Evolutionary conservation across 352 stramenopile genomes (phyloP), one percentile per base, ranked within the genome.

Genomic region (Globisporangium irregulare): DNA sequence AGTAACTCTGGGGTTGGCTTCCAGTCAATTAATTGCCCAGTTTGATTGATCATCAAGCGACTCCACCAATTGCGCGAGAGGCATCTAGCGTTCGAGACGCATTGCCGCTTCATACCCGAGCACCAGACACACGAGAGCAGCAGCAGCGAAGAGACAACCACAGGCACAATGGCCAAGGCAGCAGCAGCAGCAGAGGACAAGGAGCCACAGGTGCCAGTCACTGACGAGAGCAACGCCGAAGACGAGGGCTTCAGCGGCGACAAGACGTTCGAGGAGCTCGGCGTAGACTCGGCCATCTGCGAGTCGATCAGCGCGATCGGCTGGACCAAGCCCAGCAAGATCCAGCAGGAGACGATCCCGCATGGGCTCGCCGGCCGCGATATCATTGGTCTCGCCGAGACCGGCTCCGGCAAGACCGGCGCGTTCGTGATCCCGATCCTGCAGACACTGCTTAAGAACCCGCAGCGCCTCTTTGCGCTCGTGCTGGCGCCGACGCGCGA

Each of bases 361-460:
- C 78, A 92, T 18, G 97, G 94, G 0, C 76, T 99, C 12, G 79
- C 87, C 20, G 97, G 97, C 46, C 82, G 95, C 55, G 98, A 99
- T 76, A 91, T 99, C 67, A 99, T 99, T 68, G 98, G 97, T 15
- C 76, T 98, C 76, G 85, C 98, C 69, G 81, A 99, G 92, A 99
- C 98, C 55, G 84, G 96, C 14, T 97, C 86, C 0, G 96, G 96
- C 29, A 99, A 99, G 75, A 99, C 97, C 0, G 96, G 91, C 29
- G 96, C 95, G 36, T 99, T 99, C 64, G 85, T 97, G 50, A 88
- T 99, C 61, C 94, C 95, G 14, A 96, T 98, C 59, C 78, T 99
- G 50, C 92, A 98, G 75, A 85, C 80, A 55, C 73, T 99, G 59
- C 75, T 98, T 64, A 86, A 96, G 67, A 94, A 93, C 46, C 94